Evolutionary conservation across 2,329 filamentous ascomycete genomes (phyloP), one percentile per base, ranked within the genome.

Genomic region (Monosporascus sp.): DNA sequence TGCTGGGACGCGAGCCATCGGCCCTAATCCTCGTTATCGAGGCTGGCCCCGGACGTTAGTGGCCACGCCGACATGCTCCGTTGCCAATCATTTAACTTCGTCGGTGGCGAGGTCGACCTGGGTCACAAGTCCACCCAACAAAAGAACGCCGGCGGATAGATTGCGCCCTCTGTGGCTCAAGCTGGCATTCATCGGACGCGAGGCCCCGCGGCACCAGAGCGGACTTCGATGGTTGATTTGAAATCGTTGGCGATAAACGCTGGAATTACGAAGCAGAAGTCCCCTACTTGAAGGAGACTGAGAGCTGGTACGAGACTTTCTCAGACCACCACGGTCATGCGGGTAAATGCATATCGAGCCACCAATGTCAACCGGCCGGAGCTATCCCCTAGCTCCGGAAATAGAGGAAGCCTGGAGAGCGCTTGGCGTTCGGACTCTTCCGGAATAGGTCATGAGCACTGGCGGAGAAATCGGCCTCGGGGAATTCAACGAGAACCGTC

Each of bases 171-270:
- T 43, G 38, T 18, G 2, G 7, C 38, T 18, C 18, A 17, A 18
- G 7, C 17, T 18, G n/a, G n/a, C 17, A 17, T 17, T 3, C 26
- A n/a, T 14, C 24, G 60, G 67, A 63, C 14, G 65, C 59, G 7
- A 73, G 74, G 65, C 65, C 71, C 20, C 70, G 74, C 31, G 74
- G 73, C 7, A 64, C 68, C n/a, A 62, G 61, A n/a, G 61, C 62
- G 24, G 74, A 77, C 55, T 78, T 72, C 55, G 67, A 78, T 48
- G 63, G 66, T 51, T 78, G 74, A 76, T 73, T 69, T 2, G 37
- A 63, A 44, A 22, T 60, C 49, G 49, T 60, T 48, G 15, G 44
- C 18, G 2, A 22, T 22, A 22, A 22, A 22, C 20, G 20, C 20
- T 22, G 20, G 20, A 22, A 3, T 22, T 22, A 22, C 20, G 20